Evolutionary conservation across 371 early-diverging fungal species (phyloP).

Genomic region (Mycotypha africana): DNA sequence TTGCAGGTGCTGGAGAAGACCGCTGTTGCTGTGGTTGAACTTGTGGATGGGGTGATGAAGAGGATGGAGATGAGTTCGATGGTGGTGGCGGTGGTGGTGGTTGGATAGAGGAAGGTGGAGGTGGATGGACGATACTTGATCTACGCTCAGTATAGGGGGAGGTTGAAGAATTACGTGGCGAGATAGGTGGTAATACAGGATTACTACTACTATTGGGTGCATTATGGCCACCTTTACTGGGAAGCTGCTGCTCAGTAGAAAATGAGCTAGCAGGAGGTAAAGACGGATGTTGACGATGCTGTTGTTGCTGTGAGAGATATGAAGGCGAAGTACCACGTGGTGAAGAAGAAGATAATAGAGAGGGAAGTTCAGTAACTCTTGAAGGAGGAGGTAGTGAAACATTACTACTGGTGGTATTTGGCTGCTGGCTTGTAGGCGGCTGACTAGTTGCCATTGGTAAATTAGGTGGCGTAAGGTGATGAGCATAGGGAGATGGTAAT

Average conservation of each 20-base stretch:
- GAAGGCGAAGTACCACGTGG: conserved; percentile 15
- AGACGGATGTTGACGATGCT: conserved; percentile 2
- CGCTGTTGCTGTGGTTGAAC: conserved; percentile 3
- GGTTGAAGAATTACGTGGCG: conserved; percentile 11
- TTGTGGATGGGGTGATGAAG: not conserved
- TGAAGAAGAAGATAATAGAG: conserved; percentile 16
- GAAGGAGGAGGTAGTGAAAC: not conserved
- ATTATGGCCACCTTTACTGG: no score
- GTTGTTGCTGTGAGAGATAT: no score
- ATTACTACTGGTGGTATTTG: no score
- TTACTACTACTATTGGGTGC: not conserved
- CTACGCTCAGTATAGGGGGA: conserved; percentile 17
- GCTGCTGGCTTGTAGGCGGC: no score
- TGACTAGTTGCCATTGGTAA: conserved; percentile 2
- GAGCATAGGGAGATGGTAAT: conserved; percentile 15
- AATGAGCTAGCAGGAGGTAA: conserved; percentile 18
- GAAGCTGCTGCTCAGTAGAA: no score
- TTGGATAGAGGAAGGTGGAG: not conserved
- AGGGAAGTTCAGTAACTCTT: conserved; percentile 20
- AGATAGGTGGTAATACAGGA: conserved; percentile 11
- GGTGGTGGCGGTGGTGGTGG: not conserved
- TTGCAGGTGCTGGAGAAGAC: no score
- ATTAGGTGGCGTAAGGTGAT: conserved; percentile 21
- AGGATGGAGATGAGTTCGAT: not conserved
- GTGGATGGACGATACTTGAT: conserved; percentile 11